Base-by-base conservation (phyloP, 345 rosid species). In the Iberis pinnata region DNA sequence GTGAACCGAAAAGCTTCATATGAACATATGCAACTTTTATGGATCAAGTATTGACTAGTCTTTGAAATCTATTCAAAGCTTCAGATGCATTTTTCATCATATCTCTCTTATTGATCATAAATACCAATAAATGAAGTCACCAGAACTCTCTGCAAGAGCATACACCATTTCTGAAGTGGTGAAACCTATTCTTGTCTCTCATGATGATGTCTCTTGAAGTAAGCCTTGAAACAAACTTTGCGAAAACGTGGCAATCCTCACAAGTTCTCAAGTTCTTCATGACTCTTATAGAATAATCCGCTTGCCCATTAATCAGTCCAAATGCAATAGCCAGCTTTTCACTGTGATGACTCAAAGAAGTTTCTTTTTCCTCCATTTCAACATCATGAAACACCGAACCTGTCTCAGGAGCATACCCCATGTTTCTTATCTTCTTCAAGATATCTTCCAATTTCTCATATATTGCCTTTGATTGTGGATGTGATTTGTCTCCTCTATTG, bases 111-210 rank as follows among this genome's bases (percentile, higher is more conserved):
- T 15, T 13, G 31, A 56, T 46, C 55, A 41, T 11, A 49, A 38
- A 22, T 22, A 32, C 22, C 24, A 45, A n/a, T 40, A 44, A 24
- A 20, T 44, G 51, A 54, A 49, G 38, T 73, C 72, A 83, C 90
- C 87, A 80, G 68, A 76, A 83, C 43, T 83, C 84, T 56, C 65
- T 69, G 71, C 90, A 82, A 40, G 86, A 82, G 73, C 89, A 82
- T 9, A 50, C 42, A 31, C 81, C 80, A 42, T 71, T 49, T 56
- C 54, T 67, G 25, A 83, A 83, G 59, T 76, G 90, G 63, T 83
- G 90, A 70, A 78, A 83, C 39, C 86, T 72, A 53, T 71, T 80
- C 63, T 82, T 77, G 64, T 82, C 89, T 66, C 81, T 77, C 70
- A 82, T 76, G 53, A 83, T 57, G 61, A 83, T 72, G 64, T 78